phyloP scores from a whole-genome alignment of 305 asterid genomes.

The Solanum hybrid region DNA sequence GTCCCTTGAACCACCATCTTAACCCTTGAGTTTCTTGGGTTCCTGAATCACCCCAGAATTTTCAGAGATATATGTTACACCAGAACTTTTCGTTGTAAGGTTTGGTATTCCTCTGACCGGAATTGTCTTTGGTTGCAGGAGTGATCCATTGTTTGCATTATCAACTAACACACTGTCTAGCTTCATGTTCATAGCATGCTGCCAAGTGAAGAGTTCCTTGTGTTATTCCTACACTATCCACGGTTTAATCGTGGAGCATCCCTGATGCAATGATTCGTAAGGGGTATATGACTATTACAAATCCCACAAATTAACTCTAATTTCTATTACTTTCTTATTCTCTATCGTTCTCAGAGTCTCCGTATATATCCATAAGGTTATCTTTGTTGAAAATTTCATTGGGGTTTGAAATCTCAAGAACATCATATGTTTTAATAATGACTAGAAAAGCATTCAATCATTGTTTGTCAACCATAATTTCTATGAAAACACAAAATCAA shows the following conservation, averaged over 20 bases:
- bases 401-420: background rate
- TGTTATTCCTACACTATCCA: background rate
- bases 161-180: background rate
- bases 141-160: background rate
- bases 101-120: background rate
- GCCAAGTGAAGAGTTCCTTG: background rate
- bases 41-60: background rate
- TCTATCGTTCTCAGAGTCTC: background rate
- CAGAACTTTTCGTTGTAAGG: background rate
- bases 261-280: background rate
- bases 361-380: background rate
- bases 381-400: background rate
- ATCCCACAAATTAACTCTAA: background rate
- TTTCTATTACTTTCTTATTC: background rate
- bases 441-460: background rate
- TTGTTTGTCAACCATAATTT: background rate
- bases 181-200: background rate
- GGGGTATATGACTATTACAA: background rate
- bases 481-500: background rate
- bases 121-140: background rate
- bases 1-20: background rate
- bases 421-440: background rate
- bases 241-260: background rate
- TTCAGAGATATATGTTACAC: background rate
- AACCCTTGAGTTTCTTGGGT: background rate